Conservation (phyloP, 352 stramenopile species). For the Phytophthora rubi region DNA sequence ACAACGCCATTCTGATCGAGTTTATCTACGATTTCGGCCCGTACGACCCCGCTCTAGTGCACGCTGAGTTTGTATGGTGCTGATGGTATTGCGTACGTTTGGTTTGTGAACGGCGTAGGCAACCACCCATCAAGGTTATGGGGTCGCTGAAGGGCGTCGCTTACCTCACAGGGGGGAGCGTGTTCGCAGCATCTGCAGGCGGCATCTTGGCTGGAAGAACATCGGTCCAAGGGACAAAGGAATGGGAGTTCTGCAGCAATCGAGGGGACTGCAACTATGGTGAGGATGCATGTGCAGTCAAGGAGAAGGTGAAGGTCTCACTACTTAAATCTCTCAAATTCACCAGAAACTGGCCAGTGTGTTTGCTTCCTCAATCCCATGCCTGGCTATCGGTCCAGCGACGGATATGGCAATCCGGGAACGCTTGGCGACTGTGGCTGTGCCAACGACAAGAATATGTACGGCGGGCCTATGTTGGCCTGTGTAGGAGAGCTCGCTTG, state of each 20-base stretch:
- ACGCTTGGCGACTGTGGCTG: slow-evolving; percentile 93
- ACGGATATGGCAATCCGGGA: slow-evolving; percentile 88
- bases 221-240: slow-evolving; percentile 85
- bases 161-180: slow-evolving; percentile 54
- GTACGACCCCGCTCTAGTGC: slow-evolving; percentile 35
- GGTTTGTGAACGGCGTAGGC: slow-evolving; percentile 31
- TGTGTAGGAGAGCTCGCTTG: slow-evolving; percentile 76
- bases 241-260: slow-evolving; percentile 90
- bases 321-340: background rate
- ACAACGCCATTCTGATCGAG: slow-evolving; percentile 69
- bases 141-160: slow-evolving; percentile 37
- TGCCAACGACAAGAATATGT: slow-evolving; percentile 81
- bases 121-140: slow-evolving; percentile 68
- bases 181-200: slow-evolving; percentile 56
- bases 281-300: background rate
- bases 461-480: slow-evolving; percentile 61
- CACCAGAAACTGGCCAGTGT: slow-evolving; percentile 54
- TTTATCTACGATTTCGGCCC: slow-evolving; percentile 65
- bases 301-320: background rate
- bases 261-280: slow-evolving; percentile 84
- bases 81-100: slow-evolving; percentile 10
- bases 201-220: slow-evolving; percentile 47
- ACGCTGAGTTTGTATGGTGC: background rate
- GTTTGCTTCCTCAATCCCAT: slow-evolving; percentile 68
- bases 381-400: slow-evolving; percentile 82